phyloP scores from a whole-genome alignment of 768 basidiomycete genomes.

The Filobasidium floriforme region DNA sequence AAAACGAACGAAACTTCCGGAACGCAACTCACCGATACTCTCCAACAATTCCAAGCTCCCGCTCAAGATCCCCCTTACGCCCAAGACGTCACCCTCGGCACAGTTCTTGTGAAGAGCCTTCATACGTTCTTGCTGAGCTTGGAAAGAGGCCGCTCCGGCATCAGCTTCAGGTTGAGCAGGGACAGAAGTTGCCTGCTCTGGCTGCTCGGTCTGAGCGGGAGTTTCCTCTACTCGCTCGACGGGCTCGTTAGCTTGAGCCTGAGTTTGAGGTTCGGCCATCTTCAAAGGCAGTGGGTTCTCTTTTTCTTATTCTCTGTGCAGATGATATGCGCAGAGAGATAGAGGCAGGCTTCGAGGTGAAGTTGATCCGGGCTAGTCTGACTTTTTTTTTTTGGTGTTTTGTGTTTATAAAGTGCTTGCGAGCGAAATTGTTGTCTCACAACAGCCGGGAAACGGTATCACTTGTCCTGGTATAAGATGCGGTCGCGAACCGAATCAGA shows the following conservation, averaged over 20 bases:
- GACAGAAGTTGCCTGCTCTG: background rate
- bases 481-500: too few relatives aligned
- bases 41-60: conserved; percentile 36
- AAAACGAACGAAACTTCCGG: background rate
- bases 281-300: background rate
- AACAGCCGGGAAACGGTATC: too few relatives aligned
- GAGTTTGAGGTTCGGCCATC: conserved; percentile 6
- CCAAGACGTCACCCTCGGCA: conserved; percentile 38
- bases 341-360: too few relatives aligned
- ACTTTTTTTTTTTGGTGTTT: too few relatives aligned
- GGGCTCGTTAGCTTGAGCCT: background rate
- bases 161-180: background rate
- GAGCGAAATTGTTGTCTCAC: too few relatives aligned
- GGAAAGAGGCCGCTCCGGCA: background rate
- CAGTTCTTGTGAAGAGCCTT: conserved; percentile 33
- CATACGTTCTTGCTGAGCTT: conserved; percentile 2
- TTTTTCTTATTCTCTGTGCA: too few relatives aligned
- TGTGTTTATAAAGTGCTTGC: too few relatives aligned
- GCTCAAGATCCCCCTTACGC: conserved; percentile 35
- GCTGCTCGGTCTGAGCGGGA: background rate
- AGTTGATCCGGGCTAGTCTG: too few relatives aligned
- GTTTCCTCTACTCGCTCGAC: background rate
- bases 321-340: too few relatives aligned
- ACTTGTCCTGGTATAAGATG: too few relatives aligned
- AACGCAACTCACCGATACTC: conserved; percentile 34